These are phyloP conservation scores for Paraglomus occultum DNA, from an alignment of 192 early-diverging fungal genomes.

Conservation along the genomic window DNA sequence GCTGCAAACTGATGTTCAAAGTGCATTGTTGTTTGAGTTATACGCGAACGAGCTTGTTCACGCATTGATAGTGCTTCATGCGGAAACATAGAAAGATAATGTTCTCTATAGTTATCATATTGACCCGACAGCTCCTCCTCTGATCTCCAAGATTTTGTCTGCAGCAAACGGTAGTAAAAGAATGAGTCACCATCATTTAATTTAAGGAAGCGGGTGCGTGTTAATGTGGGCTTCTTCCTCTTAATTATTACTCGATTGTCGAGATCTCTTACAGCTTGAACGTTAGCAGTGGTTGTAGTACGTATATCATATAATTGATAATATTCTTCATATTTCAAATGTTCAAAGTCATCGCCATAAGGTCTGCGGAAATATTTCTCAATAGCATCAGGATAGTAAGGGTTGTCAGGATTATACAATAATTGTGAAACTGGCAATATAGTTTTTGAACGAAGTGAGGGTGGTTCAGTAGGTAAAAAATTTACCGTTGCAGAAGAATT, in stretches of 20 bases:
- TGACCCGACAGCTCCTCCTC: background rate
- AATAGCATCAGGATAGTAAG: background rate
- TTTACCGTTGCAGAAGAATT: background rate
- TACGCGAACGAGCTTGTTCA: background rate
- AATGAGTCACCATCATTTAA: background rate
- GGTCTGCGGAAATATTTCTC: conserved; percentile 13
- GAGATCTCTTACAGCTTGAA: background rate
- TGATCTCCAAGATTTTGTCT: background rate
- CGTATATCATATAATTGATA: background rate
- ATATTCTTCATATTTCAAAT: background rate
- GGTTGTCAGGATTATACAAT: background rate
- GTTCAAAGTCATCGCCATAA: background rate
- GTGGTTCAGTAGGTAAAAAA: conserved; percentile 1
- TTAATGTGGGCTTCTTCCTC: background rate
- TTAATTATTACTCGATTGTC: background rate
- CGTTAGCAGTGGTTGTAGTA: background rate
- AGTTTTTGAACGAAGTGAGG: background rate
- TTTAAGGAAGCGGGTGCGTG: background rate
- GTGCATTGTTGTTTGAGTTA: background rate
- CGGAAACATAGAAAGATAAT: background rate
- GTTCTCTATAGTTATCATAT: background rate
- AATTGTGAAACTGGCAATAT: background rate
- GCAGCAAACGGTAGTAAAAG: background rate
- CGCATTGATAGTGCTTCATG: background rate
- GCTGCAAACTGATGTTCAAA: no score